Evolutionary conservation across 768 basidiomycete species (phyloP).

Genomic region (Boletus rubropictus): DNA sequence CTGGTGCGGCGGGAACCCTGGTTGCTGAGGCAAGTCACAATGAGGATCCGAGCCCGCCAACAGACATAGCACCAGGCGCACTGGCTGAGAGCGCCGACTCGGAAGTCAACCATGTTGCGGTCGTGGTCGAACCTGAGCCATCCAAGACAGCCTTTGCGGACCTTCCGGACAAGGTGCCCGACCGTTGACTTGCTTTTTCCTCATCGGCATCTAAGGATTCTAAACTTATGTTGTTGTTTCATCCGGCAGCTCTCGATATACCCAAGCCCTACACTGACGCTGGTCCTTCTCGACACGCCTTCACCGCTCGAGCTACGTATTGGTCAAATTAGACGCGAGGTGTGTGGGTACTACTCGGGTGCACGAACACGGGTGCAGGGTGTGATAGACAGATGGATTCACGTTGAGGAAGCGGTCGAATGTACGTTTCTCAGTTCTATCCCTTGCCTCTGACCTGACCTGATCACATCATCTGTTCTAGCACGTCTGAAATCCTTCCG

Average conservation of each 20-base stretch:
- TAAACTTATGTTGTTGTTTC: neutral
- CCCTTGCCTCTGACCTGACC: neutral
- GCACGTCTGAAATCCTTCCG: slow-evolving; percentile 80
- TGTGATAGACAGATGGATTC: slow-evolving; percentile 78
- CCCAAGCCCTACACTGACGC: slow-evolving; percentile 50
- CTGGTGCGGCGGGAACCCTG: slow-evolving; percentile 14
- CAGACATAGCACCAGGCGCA: neutral
- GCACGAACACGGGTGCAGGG: slow-evolving; percentile 65
- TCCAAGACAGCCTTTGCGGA: slow-evolving; percentile 11
- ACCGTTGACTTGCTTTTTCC: neutral
- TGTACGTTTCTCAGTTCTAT: slow-evolving; percentile 43
- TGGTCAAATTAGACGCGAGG: slow-evolving; percentile 56
- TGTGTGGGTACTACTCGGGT: slow-evolving; percentile 49
- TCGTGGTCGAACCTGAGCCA: slow-evolving; percentile 10
- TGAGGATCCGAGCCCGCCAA: slow-evolving; percentile 2
- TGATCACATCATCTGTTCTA: slow-evolving; percentile 28
- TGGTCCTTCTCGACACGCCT: slow-evolving; percentile 68
- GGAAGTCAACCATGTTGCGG: neutral
- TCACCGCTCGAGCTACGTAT: slow-evolving; percentile 76
- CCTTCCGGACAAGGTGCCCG: slow-evolving; percentile 25
- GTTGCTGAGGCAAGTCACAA: slow-evolving; percentile 9
- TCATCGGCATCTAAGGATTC: neutral
- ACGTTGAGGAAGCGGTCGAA: slow-evolving; percentile 79
- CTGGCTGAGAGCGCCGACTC: neutral
- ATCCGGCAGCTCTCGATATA: slow-evolving; percentile 77